These are phyloP conservation scores for Pseudognaphalium luteoalbum DNA, from an alignment of 129 eudicot genomes.

Conservation along the genomic window DNA sequence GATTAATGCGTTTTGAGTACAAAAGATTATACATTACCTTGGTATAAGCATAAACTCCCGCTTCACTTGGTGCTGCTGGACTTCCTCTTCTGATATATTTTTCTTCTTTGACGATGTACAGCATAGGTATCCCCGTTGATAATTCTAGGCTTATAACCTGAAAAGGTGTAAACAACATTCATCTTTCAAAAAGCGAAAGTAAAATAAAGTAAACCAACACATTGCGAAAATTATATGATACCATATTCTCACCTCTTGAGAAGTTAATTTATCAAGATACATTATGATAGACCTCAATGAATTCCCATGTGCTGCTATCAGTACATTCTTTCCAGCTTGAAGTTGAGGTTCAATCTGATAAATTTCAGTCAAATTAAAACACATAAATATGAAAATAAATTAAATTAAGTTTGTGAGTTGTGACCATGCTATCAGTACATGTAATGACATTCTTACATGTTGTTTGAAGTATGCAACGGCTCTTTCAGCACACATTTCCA, in stretches of 20 bases:
- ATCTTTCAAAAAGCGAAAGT: neutral
- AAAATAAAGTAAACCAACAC: neutral
- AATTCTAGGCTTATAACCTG: constrained; percentile 97
- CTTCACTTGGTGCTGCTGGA: constrained; percentile 89
- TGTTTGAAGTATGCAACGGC: constrained; percentile 93
- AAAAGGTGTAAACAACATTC: neutral
- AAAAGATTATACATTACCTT: constrained; percentile 45
- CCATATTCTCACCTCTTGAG: constrained; percentile 64
- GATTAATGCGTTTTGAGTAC: neutral
- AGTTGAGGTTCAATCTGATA: constrained; percentile 87
- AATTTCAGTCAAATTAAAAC: constrained; percentile 15
- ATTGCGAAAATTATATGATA: neutral
- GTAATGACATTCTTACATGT: constrained; percentile 41
- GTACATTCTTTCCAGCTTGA: constrained; percentile 73
- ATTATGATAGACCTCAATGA: constrained; percentile 93
- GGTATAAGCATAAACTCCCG: constrained; percentile 93
- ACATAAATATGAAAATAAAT: neutral
- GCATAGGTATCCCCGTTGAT: constrained; percentile 97
- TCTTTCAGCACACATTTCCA: constrained; percentile 98
- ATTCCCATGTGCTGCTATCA: constrained; percentile 98
- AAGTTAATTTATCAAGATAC: constrained; percentile 89
- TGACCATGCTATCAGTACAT: neutral
- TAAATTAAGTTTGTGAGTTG: no score
- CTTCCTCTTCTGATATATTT: constrained; percentile 89
- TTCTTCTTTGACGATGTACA: constrained; percentile 89